Percentiles rank a stretch among this genome's conserved stretches.
phyloP scores from a whole-genome alignment of 108 stramenopile genomes.

The Skeletonema tropicum region DNA sequence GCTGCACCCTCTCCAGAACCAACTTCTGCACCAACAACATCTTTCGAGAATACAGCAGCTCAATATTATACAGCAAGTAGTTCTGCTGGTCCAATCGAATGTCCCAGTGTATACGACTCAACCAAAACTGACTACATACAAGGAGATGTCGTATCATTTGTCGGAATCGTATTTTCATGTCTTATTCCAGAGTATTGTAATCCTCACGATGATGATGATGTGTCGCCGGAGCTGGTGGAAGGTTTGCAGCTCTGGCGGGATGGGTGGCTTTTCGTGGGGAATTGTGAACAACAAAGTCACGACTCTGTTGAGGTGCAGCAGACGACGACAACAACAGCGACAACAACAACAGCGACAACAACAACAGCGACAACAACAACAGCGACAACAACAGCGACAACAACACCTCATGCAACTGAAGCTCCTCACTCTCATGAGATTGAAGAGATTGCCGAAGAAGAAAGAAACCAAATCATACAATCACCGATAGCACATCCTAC shows the following conservation, averaged over 20 bases:
- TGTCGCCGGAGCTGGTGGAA: neutral
- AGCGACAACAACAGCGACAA: neutral
- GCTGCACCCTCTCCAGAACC: neutral
- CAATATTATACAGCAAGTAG: neutral
- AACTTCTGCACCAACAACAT: neutral
- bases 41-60: too few relatives aligned
- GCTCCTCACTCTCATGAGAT: neutral
- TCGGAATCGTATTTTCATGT: neutral
- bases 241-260: neutral
- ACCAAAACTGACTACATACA: neutral
- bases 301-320: neutral
- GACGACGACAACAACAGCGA: neutral
- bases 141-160: neutral
- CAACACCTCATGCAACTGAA: neutral
- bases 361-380: neutral
- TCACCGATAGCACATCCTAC: neutral
- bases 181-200: neutral
- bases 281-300: neutral
- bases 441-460: neutral
- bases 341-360: neutral
- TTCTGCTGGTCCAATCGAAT: neutral
- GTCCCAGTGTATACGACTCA: neutral
- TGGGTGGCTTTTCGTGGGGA: neutral
- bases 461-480: neutral
- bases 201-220: constrained; percentile 1